These are phyloP conservation scores for Phymatotrichopsis omnivora DNA, from an alignment of 2,329 filamentous ascomycete genomes.

Conservation along the genomic window DNA sequence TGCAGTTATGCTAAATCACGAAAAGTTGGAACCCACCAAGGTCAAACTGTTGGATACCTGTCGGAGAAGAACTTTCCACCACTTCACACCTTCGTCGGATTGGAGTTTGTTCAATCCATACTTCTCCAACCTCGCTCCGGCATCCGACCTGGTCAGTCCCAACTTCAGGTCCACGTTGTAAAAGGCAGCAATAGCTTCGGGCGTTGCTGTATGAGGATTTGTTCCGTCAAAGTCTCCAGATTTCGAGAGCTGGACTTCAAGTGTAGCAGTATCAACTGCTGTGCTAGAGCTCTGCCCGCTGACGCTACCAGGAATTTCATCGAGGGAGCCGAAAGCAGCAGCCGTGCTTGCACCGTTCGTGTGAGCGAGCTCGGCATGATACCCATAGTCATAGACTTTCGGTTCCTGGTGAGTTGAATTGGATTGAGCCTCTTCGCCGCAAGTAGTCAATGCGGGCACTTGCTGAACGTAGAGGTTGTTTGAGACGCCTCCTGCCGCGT, in stretches of 20 bases:
- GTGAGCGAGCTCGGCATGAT: no score
- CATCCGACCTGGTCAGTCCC: slow-evolving; percentile 55
- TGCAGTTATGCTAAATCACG: slow-evolving; percentile 5
- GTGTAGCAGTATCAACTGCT: slow-evolving; percentile 16
- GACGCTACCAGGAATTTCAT: slow-evolving; percentile 12
- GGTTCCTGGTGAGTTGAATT: slow-evolving; percentile 16
- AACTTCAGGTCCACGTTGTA: slow-evolving; percentile 42
- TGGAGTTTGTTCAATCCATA: slow-evolving; percentile 63
- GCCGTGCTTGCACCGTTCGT: no score
- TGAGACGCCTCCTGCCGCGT: slow-evolving; percentile 28
- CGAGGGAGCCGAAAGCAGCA: slow-evolving; percentile 15
- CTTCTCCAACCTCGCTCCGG: slow-evolving; percentile 52
- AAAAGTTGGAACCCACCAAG: slow-evolving; percentile 40
- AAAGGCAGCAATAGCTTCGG: slow-evolving; percentile 18
- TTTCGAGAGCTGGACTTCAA: slow-evolving; percentile 17
- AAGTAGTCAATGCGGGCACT: no score
- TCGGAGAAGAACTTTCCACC: slow-evolving; percentile 66
- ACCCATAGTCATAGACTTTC: slow-evolving; percentile 20
- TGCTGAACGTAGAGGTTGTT: slow-evolving; percentile 11
- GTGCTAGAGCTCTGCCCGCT: slow-evolving; percentile 23
- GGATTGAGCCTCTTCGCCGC: no score
- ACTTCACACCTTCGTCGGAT: slow-evolving; percentile 58
- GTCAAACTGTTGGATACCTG: slow-evolving; percentile 70
- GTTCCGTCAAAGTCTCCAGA: slow-evolving; percentile 17
- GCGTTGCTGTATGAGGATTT: slow-evolving; percentile 21